Evolutionary conservation across 345 rosid genomes (phyloP).

Genomic region (Eucalyptus virginea): DNA sequence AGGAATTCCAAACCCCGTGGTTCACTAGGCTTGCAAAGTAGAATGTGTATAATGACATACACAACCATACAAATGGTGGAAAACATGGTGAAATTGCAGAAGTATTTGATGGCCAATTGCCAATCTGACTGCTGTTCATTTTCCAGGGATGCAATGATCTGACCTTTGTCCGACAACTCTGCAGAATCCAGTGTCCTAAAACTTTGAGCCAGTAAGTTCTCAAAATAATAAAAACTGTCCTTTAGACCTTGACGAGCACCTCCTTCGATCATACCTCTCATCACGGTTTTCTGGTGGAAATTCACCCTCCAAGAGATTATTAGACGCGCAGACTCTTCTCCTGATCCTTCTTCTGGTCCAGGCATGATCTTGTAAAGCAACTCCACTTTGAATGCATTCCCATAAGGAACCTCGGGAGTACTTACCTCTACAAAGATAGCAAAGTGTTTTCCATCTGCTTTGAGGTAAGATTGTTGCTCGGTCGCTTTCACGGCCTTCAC

Average conservation of each 20-base stretch:
- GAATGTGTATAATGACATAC: constrained; percentile 49
- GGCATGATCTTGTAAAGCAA: constrained; percentile 74
- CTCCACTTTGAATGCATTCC: constrained; percentile 49
- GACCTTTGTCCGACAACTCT: constrained; percentile 29
- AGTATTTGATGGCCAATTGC: constrained; percentile 48
- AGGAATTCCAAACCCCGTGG: constrained; percentile 58
- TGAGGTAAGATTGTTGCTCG: constrained; percentile 63
- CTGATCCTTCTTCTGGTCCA: constrained; percentile 28
- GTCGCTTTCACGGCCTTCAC: constrained; percentile 75
- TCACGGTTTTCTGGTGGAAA: constrained; percentile 56
- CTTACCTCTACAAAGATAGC: constrained; percentile 38
- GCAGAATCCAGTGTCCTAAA: constrained; percentile 24
- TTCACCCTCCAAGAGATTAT: constrained; percentile 65
- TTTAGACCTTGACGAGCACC: constrained; percentile 75
- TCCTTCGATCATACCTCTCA: constrained; percentile 85
- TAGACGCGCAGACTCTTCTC: constrained; percentile 48
- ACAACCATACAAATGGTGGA: constrained; percentile 41
- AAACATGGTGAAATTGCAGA: constrained; percentile 52
- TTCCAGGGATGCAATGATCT: constrained; percentile 49
- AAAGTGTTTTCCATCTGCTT: constrained; percentile 45
- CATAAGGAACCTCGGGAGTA: constrained; percentile 85
- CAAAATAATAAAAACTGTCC: constrained; percentile 64
- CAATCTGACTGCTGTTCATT: constrained; percentile 51
- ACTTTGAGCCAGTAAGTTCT: constrained; percentile 38
- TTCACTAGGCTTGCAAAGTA: constrained; percentile 34